Conservation (phyloP, 108 stramenopile genomes). For the Bacterosira constricta region DNA sequence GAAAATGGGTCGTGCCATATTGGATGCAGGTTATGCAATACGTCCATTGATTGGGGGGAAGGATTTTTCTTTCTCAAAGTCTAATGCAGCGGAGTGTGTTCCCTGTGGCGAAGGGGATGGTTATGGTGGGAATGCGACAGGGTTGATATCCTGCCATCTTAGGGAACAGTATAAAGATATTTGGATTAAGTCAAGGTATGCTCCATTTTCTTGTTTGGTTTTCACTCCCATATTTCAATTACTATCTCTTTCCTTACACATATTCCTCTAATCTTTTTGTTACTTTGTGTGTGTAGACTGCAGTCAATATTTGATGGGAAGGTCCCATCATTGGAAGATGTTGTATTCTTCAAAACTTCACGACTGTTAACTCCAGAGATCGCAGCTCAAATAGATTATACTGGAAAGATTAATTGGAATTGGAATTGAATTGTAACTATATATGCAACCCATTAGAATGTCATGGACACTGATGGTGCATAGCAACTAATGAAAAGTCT, state of each 20-base stretch:
- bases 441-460: no score
- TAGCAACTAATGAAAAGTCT: no score
- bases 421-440: no score
- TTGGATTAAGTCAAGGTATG: conserved; percentile 7
- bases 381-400: background rate
- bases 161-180: background rate
- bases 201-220: background rate
- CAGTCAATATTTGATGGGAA: background rate
- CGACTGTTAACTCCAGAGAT: background rate
- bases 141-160: background rate
- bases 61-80: background rate
- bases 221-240: no score
- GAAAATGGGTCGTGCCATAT: conserved; percentile 12
- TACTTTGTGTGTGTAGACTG: background rate
- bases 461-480: no score
- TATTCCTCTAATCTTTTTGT: no score
- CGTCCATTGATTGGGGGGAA: background rate
- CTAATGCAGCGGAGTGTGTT: background rate
- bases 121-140: background rate
- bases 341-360: conserved; percentile 35
- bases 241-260: background rate
- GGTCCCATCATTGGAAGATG: conserved; percentile 17
- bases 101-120: background rate
- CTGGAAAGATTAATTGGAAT: conserved; percentile 3
- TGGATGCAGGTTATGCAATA: conserved; percentile 13